Base-by-base conservation (phyloP, 1,139 yeast genomes). In the Pneumocystis oryctolagi region DNA sequence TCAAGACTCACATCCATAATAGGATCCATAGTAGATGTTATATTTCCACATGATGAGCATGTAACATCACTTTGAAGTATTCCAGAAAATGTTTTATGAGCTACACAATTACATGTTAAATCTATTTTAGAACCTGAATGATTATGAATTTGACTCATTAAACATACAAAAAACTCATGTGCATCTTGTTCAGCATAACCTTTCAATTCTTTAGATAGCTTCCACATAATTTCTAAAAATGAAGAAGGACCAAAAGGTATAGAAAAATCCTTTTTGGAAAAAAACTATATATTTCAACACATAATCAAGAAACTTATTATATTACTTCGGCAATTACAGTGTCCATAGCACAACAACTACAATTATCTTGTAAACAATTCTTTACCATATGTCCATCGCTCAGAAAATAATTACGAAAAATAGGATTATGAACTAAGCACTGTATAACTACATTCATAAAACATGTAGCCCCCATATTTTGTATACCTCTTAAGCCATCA, bases 141-240 rank as follows among this genome's bases (percentile, higher is more conserved):
- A 47, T 47, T 47, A 73, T 92, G 98, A 64, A 92, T 75, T 73
- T 89, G 95, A 72, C 90, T 87, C 60, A 90, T 77, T 37, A 90
- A 71, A 72, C 90, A 89, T 72, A 92, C 97, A 85, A 95, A 84
- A 73, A 90, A 92, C 73, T 92, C 98, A 74, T 92, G 98, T 0
- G 98, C 97, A 73, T 92, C 98, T 74, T 92, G 98, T 74, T 92
- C 97, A 61, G 92, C 87, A 68, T 89, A 89, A 0, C 98, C 98
- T 0, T 97, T 95, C 65, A 92, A 80, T 32, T 89, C 82, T 68
- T 85, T 81, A 70, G 88, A 87, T 64, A 85, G 84, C 69, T 82
- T 83, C 95, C 96, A 89, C 0, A 96, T 85, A 14, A 95, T 86
- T 57, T 82, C 80, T 63, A 90, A 76, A 60, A 90, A 75, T 62